These are phyloP conservation scores for Herpetomonas samuelpessoai DNA, from an alignment of 208 protist species.

Conservation along the genomic window DNA sequence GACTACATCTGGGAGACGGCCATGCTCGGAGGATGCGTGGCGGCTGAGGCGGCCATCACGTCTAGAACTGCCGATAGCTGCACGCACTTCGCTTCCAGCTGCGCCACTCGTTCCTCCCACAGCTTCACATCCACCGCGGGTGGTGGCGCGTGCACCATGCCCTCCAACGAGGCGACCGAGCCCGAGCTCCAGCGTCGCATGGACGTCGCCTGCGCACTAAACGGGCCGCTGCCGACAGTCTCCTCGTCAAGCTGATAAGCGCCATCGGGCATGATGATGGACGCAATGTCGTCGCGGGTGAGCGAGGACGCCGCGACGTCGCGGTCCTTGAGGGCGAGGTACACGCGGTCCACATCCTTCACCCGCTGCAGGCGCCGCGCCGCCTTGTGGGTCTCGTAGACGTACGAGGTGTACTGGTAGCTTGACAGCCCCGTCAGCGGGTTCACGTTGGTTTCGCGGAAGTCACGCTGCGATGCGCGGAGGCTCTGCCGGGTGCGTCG, in stretches of 20 bases:
- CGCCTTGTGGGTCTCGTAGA: conserved; percentile 27
- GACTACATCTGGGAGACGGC: conserved; percentile 27
- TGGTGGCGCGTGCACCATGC: background rate
- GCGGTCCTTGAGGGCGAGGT: conserved; percentile 37
- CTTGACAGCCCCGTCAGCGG: conserved; percentile 43
- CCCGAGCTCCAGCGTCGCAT: background rate
- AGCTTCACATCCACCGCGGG: conserved; percentile 13
- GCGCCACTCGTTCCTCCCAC: conserved; percentile 25
- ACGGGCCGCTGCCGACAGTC: background rate
- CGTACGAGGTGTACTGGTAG: conserved; percentile 37
- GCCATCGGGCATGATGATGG: conserved; percentile 32
- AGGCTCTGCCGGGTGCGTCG: conserved; percentile 44
- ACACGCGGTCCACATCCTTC: conserved; percentile 58
- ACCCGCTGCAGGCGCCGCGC: conserved; percentile 51
- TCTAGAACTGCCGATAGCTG: conserved; percentile 39
- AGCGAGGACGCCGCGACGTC: conserved; percentile 45
- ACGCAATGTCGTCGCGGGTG: conserved; percentile 45
- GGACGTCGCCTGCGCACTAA: background rate
- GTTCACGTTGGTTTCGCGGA: conserved; percentile 33
- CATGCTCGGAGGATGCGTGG: conserved; percentile 54
- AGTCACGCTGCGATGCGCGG: conserved; percentile 24
- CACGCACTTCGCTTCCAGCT: conserved; percentile 27
- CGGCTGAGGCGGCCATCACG: conserved; percentile 27
- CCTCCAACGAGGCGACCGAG: background rate
- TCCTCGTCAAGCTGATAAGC: conserved; percentile 19